Evolutionary conservation across 495 filamentous ascomycete genomes (phyloP).

Genomic region (Hyaloscypha bicolor): DNA sequence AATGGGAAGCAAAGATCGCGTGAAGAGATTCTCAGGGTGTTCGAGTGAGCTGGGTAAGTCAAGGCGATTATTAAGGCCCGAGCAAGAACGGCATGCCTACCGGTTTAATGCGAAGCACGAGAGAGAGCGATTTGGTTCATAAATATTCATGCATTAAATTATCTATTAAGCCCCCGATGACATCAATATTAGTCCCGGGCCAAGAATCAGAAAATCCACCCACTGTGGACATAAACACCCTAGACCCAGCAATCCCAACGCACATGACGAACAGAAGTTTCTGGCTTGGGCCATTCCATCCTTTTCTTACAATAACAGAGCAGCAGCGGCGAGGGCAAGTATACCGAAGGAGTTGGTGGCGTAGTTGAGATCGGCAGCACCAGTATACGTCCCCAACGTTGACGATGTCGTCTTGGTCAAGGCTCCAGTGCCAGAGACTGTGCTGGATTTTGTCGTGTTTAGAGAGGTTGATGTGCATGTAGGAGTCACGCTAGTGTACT

Average conservation of each 20-base stretch:
- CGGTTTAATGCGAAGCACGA: background rate
- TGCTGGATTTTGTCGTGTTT: slow-evolving; percentile 12
- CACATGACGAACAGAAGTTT: slow-evolving; percentile 6
- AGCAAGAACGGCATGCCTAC: background rate
- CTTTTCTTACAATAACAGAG: slow-evolving; percentile 20
- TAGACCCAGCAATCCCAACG: slow-evolving; percentile 1
- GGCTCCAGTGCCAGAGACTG: slow-evolving; percentile 26
- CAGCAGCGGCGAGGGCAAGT: slow-evolving; percentile 33
- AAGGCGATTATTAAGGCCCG: background rate
- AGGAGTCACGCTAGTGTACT: slow-evolving; percentile 2
- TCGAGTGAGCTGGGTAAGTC: background rate
- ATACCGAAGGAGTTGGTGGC: slow-evolving; percentile 32
- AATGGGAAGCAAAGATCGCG: background rate
- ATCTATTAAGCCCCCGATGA: background rate
- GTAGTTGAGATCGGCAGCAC: slow-evolving; percentile 37
- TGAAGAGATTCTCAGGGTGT: background rate
- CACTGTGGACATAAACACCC: background rate
- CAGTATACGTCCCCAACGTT: slow-evolving; percentile 34
- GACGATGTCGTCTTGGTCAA: slow-evolving; percentile 27
- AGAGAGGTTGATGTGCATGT: slow-evolving; percentile 27
- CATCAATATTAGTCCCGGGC: background rate
- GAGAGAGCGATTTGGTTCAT: background rate
- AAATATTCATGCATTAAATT: background rate
- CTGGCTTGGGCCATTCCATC: slow-evolving; percentile 4
- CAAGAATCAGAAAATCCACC: background rate